Percentiles rank a stretch among this genome's conserved stretches.
phyloP scores from a whole-genome alignment of 2,329 filamentous ascomycete species.

The Penicillium sp. region DNA sequence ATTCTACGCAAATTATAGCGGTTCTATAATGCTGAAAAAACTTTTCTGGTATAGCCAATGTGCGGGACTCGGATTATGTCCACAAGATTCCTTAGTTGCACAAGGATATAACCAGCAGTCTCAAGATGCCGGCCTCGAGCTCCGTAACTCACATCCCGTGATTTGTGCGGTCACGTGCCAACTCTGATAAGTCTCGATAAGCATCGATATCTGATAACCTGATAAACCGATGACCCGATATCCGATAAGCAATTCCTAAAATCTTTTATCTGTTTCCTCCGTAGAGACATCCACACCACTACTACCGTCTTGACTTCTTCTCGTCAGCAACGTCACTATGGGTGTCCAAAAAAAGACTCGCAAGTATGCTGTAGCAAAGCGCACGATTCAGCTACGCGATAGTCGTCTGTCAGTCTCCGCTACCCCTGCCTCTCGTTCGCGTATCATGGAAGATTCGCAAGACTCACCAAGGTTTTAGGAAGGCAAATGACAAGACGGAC shows the following conservation, averaged over 20 bases:
- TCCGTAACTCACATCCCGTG: no score
- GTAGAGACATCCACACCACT: neutral
- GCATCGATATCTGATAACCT: neutral
- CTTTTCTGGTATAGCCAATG: neutral
- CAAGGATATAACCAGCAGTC: neutral
- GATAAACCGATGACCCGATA: neutral
- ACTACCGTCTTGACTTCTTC: neutral
- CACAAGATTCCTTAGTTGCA: neutral
- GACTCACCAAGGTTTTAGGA: slow-evolving; percentile 18
- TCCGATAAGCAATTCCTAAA: neutral
- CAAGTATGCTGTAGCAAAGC: slow-evolving; percentile 86
- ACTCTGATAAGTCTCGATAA: neutral
- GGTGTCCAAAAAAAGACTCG: slow-evolving; percentile 86
- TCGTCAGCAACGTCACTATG: slow-evolving; percentile 58
- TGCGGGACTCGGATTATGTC: neutral
- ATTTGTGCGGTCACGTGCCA: neutral
- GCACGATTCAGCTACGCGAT: slow-evolving; percentile 80
- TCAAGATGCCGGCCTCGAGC: neutral
- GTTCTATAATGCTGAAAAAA: no score
- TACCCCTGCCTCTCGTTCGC: neutral
- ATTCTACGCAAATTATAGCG: no score
- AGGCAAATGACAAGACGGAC: slow-evolving; percentile 26
- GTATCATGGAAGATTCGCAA: neutral
- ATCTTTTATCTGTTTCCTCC: slow-evolving; percentile 9
- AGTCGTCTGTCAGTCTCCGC: slow-evolving; percentile 61